These are phyloP conservation scores for Pichia kluyveri DNA, from an alignment of 805 yeast species.

Conservation along the genomic window DNA sequence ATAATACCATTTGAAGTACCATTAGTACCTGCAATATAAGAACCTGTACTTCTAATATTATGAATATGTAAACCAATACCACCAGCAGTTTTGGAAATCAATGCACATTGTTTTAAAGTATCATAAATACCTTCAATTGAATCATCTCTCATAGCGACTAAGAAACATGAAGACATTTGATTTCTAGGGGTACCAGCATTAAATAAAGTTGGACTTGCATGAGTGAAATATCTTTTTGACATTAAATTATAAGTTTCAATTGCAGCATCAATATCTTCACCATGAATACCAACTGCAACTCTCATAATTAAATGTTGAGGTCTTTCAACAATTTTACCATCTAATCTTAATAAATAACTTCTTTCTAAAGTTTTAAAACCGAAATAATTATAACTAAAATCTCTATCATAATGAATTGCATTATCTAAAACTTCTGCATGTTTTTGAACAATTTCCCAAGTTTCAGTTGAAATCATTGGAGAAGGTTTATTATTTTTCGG, in stretches of 20 bases:
- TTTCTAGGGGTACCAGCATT: constrained; percentile 89
- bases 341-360: constrained; percentile 63
- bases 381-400: constrained; percentile 69
- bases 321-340: constrained; percentile 68
- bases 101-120: constrained; percentile 79
- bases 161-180: constrained; percentile 85
- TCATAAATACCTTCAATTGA: constrained; percentile 93
- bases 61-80: constrained; percentile 90
- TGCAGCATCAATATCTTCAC: constrained; percentile 53
- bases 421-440: constrained; percentile 55
- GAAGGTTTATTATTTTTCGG: constrained; percentile 51
- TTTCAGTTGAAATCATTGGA: constrained; percentile 47
- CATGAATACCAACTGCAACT: constrained; percentile 88
- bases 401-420: constrained; percentile 65
- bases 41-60: constrained; percentile 81
- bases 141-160: constrained; percentile 86
- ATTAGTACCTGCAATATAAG: constrained; percentile 84
- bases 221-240: constrained; percentile 83
- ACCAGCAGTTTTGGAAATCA: constrained; percentile 91
- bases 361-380: constrained; percentile 90
- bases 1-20: constrained; percentile 89
- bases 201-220: constrained; percentile 91
- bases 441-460: constrained; percentile 32
- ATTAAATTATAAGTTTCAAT: constrained; percentile 79
- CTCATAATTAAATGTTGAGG: constrained; percentile 89